Percentiles rank a stretch among this genome's conserved stretches.
These are phyloP conservation scores for Chlorociboria aeruginascens DNA, from an alignment of 495 filamentous ascomycete species.

Conservation along the genomic window DNA sequence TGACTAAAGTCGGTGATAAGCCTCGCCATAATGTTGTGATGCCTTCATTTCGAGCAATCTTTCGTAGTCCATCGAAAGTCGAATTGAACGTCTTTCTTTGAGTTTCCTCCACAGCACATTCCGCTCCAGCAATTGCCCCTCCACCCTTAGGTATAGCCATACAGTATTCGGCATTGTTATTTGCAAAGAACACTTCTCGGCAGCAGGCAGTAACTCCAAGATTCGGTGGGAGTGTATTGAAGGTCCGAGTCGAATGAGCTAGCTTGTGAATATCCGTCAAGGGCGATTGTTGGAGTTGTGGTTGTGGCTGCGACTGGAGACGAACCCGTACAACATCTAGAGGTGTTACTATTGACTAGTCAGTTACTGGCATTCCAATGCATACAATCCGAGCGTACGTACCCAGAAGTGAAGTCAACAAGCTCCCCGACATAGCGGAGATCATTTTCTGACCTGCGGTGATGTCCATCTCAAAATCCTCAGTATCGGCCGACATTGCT, in stretches of 20 bases:
- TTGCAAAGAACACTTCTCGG: slow-evolving; percentile 93
- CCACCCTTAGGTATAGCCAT: slow-evolving; percentile 41
- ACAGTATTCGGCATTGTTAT: slow-evolving; percentile 74
- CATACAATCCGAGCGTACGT: slow-evolving; percentile 18
- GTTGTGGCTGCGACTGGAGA: slow-evolving; percentile 65
- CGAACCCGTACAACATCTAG: slow-evolving; percentile 95
- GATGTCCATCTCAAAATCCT: slow-evolving; percentile 41
- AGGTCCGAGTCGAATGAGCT: slow-evolving; percentile 20
- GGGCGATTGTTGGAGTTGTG: slow-evolving; percentile 41
- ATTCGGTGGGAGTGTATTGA: slow-evolving; percentile 30
- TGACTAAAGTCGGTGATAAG: slow-evolving; percentile 79
- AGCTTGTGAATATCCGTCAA: slow-evolving; percentile 16
- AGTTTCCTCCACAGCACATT: slow-evolving; percentile 80
- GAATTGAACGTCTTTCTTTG: slow-evolving; percentile 76
- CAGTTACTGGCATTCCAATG: slow-evolving; percentile 11
- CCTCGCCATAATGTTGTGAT: slow-evolving; percentile 82
- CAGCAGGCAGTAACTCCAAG: slow-evolving; percentile 93
- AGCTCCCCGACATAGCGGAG: slow-evolving; percentile 79
- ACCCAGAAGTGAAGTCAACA: slow-evolving; percentile 86
- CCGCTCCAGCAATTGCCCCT: slow-evolving; percentile 26
- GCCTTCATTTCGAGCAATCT: slow-evolving; percentile 95
- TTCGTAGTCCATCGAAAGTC: slow-evolving; percentile 82
- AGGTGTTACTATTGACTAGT: slow-evolving; percentile 59
- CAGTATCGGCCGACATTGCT: slow-evolving; percentile 14
- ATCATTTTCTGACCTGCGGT: slow-evolving; percentile 84